Evolutionary conservation across 176 grass and related monocot species (phyloP).

Genomic region (Cenchrus purpureus): DNA sequence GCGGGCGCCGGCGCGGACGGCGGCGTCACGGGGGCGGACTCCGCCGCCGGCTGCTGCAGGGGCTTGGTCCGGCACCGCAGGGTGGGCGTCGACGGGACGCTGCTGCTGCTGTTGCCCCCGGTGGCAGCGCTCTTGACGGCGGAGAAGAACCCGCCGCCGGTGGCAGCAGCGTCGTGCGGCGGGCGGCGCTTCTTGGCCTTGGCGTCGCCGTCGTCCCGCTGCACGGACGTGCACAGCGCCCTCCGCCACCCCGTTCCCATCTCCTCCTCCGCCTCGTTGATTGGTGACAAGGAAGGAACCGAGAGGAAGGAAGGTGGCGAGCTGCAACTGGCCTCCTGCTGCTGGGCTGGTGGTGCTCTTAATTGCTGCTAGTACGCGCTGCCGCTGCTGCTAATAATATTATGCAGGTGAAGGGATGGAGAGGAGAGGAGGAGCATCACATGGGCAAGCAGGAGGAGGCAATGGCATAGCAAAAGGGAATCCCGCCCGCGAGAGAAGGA

Average conservation of each 20-base stretch:
- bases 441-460: neutral
- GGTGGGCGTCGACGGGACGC: constrained; percentile 23
- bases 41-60: constrained; percentile 31
- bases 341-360: neutral
- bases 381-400: neutral
- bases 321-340: neutral
- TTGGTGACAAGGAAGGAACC: neutral
- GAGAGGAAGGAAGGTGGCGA: neutral
- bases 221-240: constrained; percentile 88
- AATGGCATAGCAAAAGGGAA: constrained; percentile 21
- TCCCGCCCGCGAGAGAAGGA: neutral
- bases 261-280: neutral
- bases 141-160: constrained; percentile 72
- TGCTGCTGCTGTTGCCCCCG: constrained; percentile 49
- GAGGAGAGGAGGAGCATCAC: neutral
- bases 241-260: constrained; percentile 95
- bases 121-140: constrained; percentile 18
- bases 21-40: constrained; percentile 24
- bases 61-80: constrained; percentile 63
- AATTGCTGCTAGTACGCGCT: neutral
- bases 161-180: constrained; percentile 24
- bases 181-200: constrained; percentile 33
- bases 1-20: constrained; percentile 3
- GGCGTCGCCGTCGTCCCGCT: constrained; percentile 43
- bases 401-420: neutral